Evolutionary conservation across 2,329 filamentous ascomycete genomes (phyloP).

Genomic region (Penicillium sp.): DNA sequence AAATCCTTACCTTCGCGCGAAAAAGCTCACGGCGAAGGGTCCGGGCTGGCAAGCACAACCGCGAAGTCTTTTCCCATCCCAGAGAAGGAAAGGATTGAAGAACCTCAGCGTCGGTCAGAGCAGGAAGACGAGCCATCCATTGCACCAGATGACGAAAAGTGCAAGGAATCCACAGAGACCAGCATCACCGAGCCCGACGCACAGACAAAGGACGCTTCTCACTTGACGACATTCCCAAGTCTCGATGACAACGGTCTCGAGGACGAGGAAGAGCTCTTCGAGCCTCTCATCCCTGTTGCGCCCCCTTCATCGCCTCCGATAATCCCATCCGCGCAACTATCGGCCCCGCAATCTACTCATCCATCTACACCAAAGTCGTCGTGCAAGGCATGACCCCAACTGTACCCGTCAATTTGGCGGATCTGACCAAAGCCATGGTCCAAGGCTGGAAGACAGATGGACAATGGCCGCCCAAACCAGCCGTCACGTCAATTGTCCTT

Average conservation of each 20-base stretch:
- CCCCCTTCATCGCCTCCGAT: constrained; percentile 63
- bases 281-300: constrained; percentile 66
- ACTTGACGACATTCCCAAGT: constrained; percentile 21
- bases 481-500: constrained; percentile 29
- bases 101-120: constrained; percentile 12
- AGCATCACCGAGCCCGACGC: constrained; percentile 26
- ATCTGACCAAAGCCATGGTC: constrained; percentile 75
- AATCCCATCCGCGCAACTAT: constrained; percentile 77
- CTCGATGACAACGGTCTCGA: constrained; percentile 20
- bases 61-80: constrained; percentile 23
- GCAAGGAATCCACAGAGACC: constrained; percentile 24
- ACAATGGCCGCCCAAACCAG: constrained; percentile 75
- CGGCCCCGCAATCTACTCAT: constrained; percentile 65
- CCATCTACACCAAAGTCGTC: constrained; percentile 86
- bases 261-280: constrained; percentile 38
- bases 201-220: constrained; percentile 38
- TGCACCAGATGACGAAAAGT: constrained; percentile 20
- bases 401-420: constrained; percentile 79
- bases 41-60: constrained; percentile 17
- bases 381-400: constrained; percentile 72
- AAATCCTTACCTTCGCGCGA: constrained; percentile 7
- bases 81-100: constrained; percentile 15
- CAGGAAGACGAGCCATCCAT: constrained; percentile 22
- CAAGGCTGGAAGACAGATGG: constrained; percentile 89
- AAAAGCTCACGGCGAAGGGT: constrained; percentile 4